Percentiles rank a stretch among this genome's conserved stretches.
Evolutionary conservation across 768 basidiomycete species (phyloP).

Genomic region (Mycena kentingensis): DNA sequence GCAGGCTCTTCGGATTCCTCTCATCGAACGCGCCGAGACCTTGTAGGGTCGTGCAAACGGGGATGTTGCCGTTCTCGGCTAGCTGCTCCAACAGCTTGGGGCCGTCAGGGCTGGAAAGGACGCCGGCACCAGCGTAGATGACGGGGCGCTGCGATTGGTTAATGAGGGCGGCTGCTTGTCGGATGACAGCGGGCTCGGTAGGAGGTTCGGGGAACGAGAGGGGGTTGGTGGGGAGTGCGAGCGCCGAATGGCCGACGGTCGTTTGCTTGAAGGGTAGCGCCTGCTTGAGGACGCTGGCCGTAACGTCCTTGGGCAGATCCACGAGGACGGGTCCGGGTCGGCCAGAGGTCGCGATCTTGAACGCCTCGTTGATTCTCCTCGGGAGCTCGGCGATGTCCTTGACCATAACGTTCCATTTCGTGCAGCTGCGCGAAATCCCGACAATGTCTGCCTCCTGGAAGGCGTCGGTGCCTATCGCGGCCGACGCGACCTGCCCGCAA

Average conservation of each 20-base stretch:
- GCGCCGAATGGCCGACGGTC: slow-evolving; percentile 68
- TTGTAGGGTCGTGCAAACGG: slow-evolving; percentile 95
- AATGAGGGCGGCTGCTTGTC: slow-evolving; percentile 86
- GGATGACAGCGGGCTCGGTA: slow-evolving; percentile 66
- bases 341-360: slow-evolving; percentile 97
- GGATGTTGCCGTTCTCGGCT: slow-evolving; percentile 85
- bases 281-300: slow-evolving; percentile 84
- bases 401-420: slow-evolving; percentile 99
- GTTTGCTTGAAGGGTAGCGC: slow-evolving; percentile 86
- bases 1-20: slow-evolving; percentile 78
- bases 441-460: slow-evolving; percentile 99
- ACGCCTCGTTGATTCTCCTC: slow-evolving; percentile 95
- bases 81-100: slow-evolving; percentile 81
- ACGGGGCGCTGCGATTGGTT: slow-evolving; percentile 89
- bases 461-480: slow-evolving; percentile 97
- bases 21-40: slow-evolving; percentile 97
- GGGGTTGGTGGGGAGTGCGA: slow-evolving; percentile 77
- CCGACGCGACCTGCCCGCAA: slow-evolving; percentile 97
- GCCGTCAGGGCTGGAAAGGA: slow-evolving; percentile 79
- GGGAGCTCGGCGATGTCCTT: slow-evolving; percentile 96
- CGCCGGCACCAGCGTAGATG: slow-evolving; percentile 91
- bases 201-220: slow-evolving; percentile 58
- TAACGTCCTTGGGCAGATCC: slow-evolving; percentile 98
- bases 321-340: slow-evolving; percentile 97
- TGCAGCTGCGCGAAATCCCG: slow-evolving; percentile 95